Evolutionary conservation across 1,139 yeast genomes (phyloP), one percentile per base, ranked within the genome.

Genomic region (Hyphopichia khmerensis): DNA sequence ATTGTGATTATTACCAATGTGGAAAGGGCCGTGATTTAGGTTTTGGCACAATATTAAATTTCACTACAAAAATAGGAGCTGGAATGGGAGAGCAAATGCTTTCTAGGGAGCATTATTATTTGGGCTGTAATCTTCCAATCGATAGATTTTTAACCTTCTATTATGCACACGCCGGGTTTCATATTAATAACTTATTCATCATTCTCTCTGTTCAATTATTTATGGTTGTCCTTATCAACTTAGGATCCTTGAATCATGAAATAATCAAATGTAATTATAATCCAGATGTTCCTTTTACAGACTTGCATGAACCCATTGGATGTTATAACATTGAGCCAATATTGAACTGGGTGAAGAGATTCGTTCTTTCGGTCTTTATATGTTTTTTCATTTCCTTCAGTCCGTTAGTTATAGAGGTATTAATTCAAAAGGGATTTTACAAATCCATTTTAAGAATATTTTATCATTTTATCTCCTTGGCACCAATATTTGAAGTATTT

Each of bases 41-140:
- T 0, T 89, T 89, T 61, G 84, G 87, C 0, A 85, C 96, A 0
- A 87, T 89, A 40, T 68, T 88, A 47, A 88, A 87, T 54, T 89
- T 89, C 59, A 88, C 95, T 0, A 82, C 93, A 0, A 89, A 89
- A 56, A 88, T 89, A 55, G 96, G 96, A 0, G 91, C 96, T 35
- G 96, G 96, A 1, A 89, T 89, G 96, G 96, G 96, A 0, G 96
- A 89, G 56, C 96, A 89, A 53, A 75, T 87, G 57, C 64, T 89
- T 14, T 87, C 96, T 4, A 68, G 96, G 49, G 96, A 89, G 55
- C 87, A 89, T 56, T 88, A 79, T 57, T 86, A 86, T 56, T 65
- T 89, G 48, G 96, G 96, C 0, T 84, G 93, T 0, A 82, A 78
- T 45, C 65, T 89, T 36, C 91, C 96, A 0, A 67, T 87, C 40